A percentile compares a stretch with the other conserved stretches of the same genome.
phyloP scores from a whole-genome alignment of 164 flowering plant species.

The Brasenia schreberi region DNA sequence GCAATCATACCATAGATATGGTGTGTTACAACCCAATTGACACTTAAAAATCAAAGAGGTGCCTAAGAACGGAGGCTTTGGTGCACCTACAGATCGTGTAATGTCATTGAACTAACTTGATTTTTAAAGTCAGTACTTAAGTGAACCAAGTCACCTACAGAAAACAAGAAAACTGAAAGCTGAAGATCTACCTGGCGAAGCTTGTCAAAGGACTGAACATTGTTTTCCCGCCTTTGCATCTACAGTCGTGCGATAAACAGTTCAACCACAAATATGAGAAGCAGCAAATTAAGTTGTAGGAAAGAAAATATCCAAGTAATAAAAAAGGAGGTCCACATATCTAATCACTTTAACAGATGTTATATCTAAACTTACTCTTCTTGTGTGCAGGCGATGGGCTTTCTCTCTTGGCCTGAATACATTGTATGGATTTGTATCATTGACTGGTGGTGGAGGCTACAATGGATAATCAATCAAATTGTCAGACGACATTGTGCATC shows the following conservation, averaged over 20 bases:
- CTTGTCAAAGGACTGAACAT: constrained; percentile 97
- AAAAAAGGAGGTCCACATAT: too few species aligned
- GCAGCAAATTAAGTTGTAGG: not conserved
- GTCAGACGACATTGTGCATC: too few species aligned
- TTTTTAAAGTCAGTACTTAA: not conserved
- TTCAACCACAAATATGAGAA: not conserved
- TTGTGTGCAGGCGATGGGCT: constrained; percentile 90
- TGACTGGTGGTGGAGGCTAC: constrained; percentile 98
- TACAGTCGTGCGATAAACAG: constrained; percentile 9
- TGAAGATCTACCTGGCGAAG: constrained; percentile 71
- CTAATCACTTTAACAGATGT: too few species aligned
- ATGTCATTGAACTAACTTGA: too few species aligned
- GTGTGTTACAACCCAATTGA: too few species aligned
- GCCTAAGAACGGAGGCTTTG: too few species aligned
- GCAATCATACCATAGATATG: too few species aligned
- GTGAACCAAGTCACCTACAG: not conserved
- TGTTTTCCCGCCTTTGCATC: constrained; percentile 99
- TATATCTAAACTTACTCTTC: constrained; percentile 46
- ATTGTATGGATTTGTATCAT: constrained; percentile 97
- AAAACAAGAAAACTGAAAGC: too few species aligned
- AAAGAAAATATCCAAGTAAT: too few species aligned
- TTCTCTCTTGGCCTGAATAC: constrained; percentile 99
- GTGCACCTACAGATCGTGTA: too few species aligned
- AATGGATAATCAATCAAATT: too few species aligned
- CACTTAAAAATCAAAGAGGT: too few species aligned